A percentile compares a stretch with the other conserved stretches of the same genome.
Conservation (phyloP, 768 basidiomycete species). For the Boletus reticulatus region DNA sequence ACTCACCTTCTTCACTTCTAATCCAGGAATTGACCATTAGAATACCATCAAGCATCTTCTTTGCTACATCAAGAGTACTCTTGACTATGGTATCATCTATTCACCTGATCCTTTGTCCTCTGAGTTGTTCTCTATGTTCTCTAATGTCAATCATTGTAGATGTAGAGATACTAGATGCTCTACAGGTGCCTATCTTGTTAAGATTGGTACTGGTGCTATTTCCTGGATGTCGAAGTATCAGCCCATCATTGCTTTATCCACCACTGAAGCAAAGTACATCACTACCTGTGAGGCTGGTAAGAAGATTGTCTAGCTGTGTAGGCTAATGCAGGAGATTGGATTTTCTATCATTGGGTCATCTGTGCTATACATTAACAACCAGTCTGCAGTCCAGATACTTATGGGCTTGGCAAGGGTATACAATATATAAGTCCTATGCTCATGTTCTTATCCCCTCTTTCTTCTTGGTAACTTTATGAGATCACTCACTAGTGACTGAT, state of each 20-base stretch:
- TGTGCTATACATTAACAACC: not conserved
- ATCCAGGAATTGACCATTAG: not conserved
- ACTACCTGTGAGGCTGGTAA: constrained; percentile 22
- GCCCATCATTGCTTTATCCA: constrained; percentile 28
- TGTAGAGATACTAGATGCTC: not conserved
- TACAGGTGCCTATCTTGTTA: not conserved
- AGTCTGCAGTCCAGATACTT: too few species aligned
- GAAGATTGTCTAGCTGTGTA: constrained; percentile 28
- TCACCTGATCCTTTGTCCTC: too few species aligned
- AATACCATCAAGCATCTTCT: not conserved
- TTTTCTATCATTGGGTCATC: not conserved
- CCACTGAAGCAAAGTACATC: constrained; percentile 38
- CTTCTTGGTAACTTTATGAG: too few species aligned
- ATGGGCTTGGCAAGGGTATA: too few species aligned
- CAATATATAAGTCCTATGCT: too few species aligned
- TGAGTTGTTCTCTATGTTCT: not conserved
- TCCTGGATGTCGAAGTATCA: constrained; percentile 37
- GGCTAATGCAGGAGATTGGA: constrained; percentile 13
- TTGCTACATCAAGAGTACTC: not conserved
- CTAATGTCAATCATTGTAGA: not conserved
- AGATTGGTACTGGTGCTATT: constrained; percentile 22
- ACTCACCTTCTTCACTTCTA: not conserved
- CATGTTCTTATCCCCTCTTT: too few species aligned
- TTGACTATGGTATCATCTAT: not conserved
- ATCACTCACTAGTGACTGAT: too few species aligned